Percentiles rank a stretch among this genome's conserved stretches.
These are phyloP conservation scores for Colletotrichum tofieldiae DNA, from an alignment of 2,329 filamentous ascomycete genomes.

Conservation along the genomic window DNA sequence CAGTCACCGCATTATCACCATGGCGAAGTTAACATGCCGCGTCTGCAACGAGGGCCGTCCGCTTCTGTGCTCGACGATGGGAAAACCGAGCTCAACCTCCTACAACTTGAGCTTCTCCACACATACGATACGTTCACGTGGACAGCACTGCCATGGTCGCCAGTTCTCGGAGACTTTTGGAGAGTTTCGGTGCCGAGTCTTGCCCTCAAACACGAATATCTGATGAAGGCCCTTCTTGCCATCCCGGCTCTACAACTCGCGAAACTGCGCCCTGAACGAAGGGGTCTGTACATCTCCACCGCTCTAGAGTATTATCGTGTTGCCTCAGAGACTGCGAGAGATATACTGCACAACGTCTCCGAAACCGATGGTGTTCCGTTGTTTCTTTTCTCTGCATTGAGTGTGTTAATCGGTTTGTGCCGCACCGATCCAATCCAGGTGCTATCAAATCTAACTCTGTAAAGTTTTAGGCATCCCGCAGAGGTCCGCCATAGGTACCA, in stretches of 20 bases:
- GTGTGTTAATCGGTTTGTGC: conserved; percentile 6
- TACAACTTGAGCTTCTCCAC: conserved; percentile 31
- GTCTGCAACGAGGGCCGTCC: not conserved
- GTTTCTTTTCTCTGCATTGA: conserved; percentile 26
- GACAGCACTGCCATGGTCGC: conserved; percentile 4
- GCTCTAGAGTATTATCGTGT: conserved; percentile 22
- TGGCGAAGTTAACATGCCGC: not conserved
- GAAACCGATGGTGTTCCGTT: not conserved
- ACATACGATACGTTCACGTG: conserved; percentile 22
- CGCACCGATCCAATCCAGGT: fast-evolving
- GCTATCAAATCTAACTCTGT: not conserved
- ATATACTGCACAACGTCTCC: conserved; percentile 2
- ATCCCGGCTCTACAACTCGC: conserved; percentile 34
- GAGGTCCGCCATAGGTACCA: not conserved
- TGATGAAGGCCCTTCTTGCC: conserved; percentile 28
- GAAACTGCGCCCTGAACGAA: not conserved
- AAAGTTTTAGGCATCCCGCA: conserved; percentile 10
- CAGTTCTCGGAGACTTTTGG: conserved; percentile 28
- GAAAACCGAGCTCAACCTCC: not conserved
- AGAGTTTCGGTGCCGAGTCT: conserved; percentile 21
- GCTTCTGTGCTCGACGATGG: not conserved
- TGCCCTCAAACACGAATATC: conserved; percentile 13
- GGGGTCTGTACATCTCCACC: conserved; percentile 2
- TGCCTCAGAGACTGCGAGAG: conserved; percentile 22
- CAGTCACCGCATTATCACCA: not conserved